A percentile compares a stretch with the other conserved stretches of the same genome.
Conservation (phyloP, 2,329 filamentous ascomycete genomes). For the Diaporthe aspalathi region DNA sequence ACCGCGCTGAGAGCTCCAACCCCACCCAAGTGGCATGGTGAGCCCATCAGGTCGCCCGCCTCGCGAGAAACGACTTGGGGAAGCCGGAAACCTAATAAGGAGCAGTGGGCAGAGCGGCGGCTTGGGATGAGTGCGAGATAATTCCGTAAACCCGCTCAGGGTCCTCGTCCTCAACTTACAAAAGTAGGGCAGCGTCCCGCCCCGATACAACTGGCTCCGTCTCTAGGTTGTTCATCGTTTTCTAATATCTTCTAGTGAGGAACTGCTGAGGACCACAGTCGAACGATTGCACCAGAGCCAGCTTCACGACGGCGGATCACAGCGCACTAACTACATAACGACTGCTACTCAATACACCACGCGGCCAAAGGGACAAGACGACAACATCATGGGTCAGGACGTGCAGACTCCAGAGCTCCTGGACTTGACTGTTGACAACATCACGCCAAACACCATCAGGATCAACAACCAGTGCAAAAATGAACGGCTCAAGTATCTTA, state of each 20-base stretch:
- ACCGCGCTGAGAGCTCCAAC: slow-evolving; percentile 17
- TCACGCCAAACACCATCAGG: slow-evolving; percentile 78
- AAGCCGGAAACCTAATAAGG: not conserved
- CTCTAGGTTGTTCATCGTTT: slow-evolving; percentile 2
- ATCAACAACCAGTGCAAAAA: slow-evolving; percentile 79
- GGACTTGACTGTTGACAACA: slow-evolving; percentile 82
- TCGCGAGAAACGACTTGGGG: not conserved
- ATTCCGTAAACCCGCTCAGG: slow-evolving; percentile 27
- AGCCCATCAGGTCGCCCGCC: not conserved
- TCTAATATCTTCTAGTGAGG: no score
- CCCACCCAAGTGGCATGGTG: slow-evolving; percentile 6
- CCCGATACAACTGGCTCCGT: no score
- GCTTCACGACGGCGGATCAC: slow-evolving; percentile 2
- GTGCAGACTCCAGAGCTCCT: slow-evolving; percentile 46
- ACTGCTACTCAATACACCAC: not conserved
- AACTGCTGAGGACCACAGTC: not conserved
- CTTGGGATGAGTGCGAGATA: not conserved
- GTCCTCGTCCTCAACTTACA: not conserved
- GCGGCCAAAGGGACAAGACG: not conserved
- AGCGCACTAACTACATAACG: slow-evolving; percentile 28
- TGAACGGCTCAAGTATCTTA: slow-evolving; percentile 75
- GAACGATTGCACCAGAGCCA: not conserved
- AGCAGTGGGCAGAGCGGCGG: not conserved
- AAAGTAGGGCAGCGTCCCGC: slow-evolving; percentile 4
- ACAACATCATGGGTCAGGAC: slow-evolving; percentile 29